These are phyloP conservation scores for Gossypium longicalyx DNA, from an alignment of 345 rosid genomes.

Conservation along the genomic window DNA sequence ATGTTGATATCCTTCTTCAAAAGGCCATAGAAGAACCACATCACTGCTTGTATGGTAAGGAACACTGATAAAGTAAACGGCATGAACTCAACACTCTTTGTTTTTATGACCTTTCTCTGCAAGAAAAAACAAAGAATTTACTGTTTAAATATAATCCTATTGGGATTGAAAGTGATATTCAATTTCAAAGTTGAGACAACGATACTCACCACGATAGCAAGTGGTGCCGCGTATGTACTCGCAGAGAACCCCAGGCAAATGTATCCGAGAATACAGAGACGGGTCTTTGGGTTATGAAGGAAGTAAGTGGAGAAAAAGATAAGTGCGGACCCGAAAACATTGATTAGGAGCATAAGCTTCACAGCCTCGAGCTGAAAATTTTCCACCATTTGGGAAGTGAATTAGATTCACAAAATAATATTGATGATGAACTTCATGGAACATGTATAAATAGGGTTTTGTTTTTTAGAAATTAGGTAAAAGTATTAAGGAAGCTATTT, in stretches of 20 bases:
- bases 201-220: slow-evolving; percentile 60
- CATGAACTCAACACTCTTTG: slow-evolving; percentile 84
- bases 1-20: slow-evolving; percentile 51
- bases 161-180: too few species aligned
- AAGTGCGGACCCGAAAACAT: slow-evolving; percentile 56
- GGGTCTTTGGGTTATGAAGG: slow-evolving; percentile 31
- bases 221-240: slow-evolving; percentile 78
- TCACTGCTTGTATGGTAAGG: slow-evolving; percentile 75
- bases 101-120: slow-evolving; percentile 80
- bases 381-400: background rate
- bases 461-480: background rate
- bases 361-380: slow-evolving; percentile 42
- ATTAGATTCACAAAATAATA: background rate
- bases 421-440: background rate
- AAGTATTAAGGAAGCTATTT: too few species aligned
- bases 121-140: background rate
- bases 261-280: slow-evolving; percentile 61
- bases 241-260: slow-evolving; percentile 68
- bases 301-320: slow-evolving; percentile 40
- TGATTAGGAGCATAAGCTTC: slow-evolving; percentile 45
- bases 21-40: slow-evolving; percentile 91
- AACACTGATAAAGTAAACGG: slow-evolving; percentile 65
- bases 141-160: too few species aligned
- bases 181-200: too few species aligned
- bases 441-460: too few species aligned